phyloP scores from a whole-genome alignment of 208 protist genomes.

The Trypanosomatidae sp. region DNA sequence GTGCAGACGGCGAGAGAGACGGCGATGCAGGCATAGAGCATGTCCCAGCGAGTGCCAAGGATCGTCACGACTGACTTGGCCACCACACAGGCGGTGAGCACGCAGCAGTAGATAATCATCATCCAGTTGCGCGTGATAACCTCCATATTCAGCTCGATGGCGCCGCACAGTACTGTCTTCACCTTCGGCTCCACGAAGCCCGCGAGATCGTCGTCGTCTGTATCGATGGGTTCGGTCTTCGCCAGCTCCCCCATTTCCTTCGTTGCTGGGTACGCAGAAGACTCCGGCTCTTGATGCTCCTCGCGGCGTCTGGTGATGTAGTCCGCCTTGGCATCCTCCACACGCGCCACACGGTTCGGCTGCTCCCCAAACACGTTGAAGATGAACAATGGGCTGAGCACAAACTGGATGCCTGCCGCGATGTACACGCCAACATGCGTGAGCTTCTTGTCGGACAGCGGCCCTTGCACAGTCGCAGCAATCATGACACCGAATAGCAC shows the following conservation, averaged over 20 bases:
- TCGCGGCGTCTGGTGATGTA: slow-evolving; percentile 7
- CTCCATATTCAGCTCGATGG: slow-evolving; percentile 29
- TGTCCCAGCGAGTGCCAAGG: slow-evolving; percentile 28
- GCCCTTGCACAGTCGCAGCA: slow-evolving; percentile 40
- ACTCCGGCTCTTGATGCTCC: slow-evolving; percentile 1
- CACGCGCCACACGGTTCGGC: slow-evolving; percentile 38
- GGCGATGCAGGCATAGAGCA: slow-evolving; percentile 32
- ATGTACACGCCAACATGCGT: slow-evolving; percentile 46
- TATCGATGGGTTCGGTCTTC: neutral
- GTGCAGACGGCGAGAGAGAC: slow-evolving; percentile 16
- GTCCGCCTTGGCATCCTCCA: slow-evolving; percentile 31
- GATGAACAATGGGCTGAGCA: slow-evolving; percentile 38
- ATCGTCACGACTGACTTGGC: slow-evolving; percentile 31
- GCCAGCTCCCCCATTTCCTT: neutral
- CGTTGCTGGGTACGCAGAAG: neutral
- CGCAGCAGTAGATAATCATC: slow-evolving; percentile 34
- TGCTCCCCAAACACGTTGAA: slow-evolving; percentile 66
- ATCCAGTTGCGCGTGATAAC: slow-evolving; percentile 32
- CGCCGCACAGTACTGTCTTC: slow-evolving; percentile 19
- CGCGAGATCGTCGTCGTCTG: neutral
- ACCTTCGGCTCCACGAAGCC: slow-evolving; percentile 26
- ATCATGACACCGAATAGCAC: slow-evolving; percentile 44
- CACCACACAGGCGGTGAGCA: slow-evolving; percentile 32
- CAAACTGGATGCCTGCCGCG: slow-evolving; percentile 37
- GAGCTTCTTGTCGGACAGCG: slow-evolving; percentile 44